Evolutionary conservation across 768 basidiomycete species (phyloP).

Genomic region (Auricularia sp.): DNA sequence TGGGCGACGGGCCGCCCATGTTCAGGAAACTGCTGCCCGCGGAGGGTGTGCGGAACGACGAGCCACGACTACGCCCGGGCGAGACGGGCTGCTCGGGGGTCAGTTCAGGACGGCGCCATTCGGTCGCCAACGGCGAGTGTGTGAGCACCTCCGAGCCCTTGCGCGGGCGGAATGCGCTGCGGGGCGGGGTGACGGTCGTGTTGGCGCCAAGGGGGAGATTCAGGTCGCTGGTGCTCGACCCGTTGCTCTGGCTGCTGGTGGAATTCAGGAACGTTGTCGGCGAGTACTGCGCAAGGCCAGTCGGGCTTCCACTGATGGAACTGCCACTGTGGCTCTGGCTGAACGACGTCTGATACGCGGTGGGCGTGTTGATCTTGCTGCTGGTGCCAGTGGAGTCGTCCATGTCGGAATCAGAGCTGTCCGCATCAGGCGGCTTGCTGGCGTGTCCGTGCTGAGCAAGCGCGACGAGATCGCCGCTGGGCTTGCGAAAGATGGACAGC

Average conservation of each 20-base stretch:
- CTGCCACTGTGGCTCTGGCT: not conserved
- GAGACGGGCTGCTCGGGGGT: no score
- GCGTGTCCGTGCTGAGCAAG: slow-evolving; percentile 14
- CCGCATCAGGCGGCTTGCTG: slow-evolving; percentile 29
- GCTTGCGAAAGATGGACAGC: slow-evolving; percentile 63
- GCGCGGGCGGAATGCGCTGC: not conserved
- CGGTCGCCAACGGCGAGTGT: not conserved
- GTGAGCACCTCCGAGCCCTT: not conserved
- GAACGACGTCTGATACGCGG: not conserved
- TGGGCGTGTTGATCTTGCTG: not conserved
- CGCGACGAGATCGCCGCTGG: slow-evolving; percentile 23
- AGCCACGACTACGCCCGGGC: no score
- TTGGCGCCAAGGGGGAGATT: not conserved
- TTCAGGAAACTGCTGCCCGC: not conserved
- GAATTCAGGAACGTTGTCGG: not conserved
- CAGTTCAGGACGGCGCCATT: not conserved
- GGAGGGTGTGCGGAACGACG: not conserved
- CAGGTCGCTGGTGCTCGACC: not conserved
- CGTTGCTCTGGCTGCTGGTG: not conserved
- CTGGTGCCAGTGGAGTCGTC: not conserved
- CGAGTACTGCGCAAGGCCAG: not conserved
- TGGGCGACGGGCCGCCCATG: not conserved
- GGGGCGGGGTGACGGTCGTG: not conserved
- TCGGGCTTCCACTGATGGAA: not conserved
- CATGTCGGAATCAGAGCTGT: slow-evolving; percentile 24